Base-by-base conservation (phyloP, 768 basidiomycete species). In the Galerina marginata region DNA sequence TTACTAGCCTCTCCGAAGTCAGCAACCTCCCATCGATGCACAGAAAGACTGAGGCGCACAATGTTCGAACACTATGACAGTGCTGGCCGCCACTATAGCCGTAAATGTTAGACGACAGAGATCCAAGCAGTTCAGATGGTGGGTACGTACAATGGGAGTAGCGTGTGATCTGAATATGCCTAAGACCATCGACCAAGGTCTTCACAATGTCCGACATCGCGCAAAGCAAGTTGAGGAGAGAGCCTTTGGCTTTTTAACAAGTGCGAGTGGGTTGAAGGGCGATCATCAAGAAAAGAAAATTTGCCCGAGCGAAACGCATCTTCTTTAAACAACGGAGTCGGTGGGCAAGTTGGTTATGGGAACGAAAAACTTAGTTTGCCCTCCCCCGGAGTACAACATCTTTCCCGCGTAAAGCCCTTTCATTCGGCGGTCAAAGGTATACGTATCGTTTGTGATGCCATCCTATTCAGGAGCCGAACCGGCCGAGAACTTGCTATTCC, bases 1-100 rank as follows among this genome's bases (percentile, higher is more conserved):
- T 68, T 39, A 82, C 85, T 86, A 64, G 6, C 10, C 9, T 39
- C 25, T 3, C 46, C 43, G 26, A 6, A 10, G 36, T 58, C 39
- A 61, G 43, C 37, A 38, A 36, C 9, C 14, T 20, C 37, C 12
- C 42, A 7, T 42, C 11, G 15, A 45, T n/a, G 4, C 26, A 11
- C 20, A 9, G 1, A 50, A 36, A n/a, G 20, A 9, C 14, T 6
- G 3, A 39, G 29, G 73, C 84, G 61, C 61, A 86, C 85, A 16
- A 68, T 86, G 83, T 64, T 87, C 86, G 58, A 75, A 85, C 29
- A 85, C 59, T 26, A 87, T 81, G 63, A 87, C 83, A 29, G 73
- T 68, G 46, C 79, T 81, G 6, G 83, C 81, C 4, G 82, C 79
- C 66, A 87, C 86, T 87, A 62, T 9, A 16, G 38, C 10, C 2